These are phyloP conservation scores for Didymella segeticola DNA, from an alignment of 2,329 filamentous ascomycete species.

Conservation along the genomic window DNA sequence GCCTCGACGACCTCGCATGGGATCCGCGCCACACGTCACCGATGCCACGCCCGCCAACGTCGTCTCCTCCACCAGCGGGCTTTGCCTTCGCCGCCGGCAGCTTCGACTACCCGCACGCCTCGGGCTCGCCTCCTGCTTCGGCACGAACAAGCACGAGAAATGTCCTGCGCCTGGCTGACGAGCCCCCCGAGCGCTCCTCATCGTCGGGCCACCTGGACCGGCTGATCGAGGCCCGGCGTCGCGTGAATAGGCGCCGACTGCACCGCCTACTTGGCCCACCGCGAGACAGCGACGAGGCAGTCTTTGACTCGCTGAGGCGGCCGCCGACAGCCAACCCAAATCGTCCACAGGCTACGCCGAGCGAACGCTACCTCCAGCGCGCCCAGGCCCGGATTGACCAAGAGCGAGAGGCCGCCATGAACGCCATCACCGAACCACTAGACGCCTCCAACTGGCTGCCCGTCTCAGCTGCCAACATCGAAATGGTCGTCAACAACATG, in stretches of 20 bases:
- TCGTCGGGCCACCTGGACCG: conserved; percentile 16
- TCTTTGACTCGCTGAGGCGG: conserved; percentile 17
- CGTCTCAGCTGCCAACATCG: too few species aligned
- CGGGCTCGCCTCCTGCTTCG: conserved; percentile 30
- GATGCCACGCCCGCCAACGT: conserved; percentile 41
- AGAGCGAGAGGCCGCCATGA: conserved; percentile 32
- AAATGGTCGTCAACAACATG: too few species aligned
- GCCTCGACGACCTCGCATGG: conserved; percentile 14
- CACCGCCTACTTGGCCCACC: conserved; percentile 31
- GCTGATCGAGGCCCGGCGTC: conserved; percentile 14
- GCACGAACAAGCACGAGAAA: conserved; percentile 14
- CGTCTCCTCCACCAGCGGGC: conserved; percentile 36
- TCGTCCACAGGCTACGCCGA: conserved; percentile 43
- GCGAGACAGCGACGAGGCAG: conserved; percentile 26
- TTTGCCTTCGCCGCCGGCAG: conserved; percentile 47
- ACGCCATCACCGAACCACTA: conserved; percentile 28
- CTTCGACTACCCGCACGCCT: conserved; percentile 56
- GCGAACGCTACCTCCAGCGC: conserved; percentile 46
- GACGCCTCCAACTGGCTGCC: conserved; percentile 36
- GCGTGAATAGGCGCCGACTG: conserved; percentile 23
- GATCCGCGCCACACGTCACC: conserved; percentile 32
- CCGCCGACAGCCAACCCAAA: conserved; percentile 32
- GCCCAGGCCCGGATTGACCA: conserved; percentile 41
- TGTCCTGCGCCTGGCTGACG: conserved; percentile 18
- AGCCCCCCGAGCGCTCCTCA: conserved; percentile 18